Evolutionary conservation across 441 rosid genomes (phyloP), one percentile per base, ranked within the genome.

Genomic region (Eugenia klotzschiana): DNA sequence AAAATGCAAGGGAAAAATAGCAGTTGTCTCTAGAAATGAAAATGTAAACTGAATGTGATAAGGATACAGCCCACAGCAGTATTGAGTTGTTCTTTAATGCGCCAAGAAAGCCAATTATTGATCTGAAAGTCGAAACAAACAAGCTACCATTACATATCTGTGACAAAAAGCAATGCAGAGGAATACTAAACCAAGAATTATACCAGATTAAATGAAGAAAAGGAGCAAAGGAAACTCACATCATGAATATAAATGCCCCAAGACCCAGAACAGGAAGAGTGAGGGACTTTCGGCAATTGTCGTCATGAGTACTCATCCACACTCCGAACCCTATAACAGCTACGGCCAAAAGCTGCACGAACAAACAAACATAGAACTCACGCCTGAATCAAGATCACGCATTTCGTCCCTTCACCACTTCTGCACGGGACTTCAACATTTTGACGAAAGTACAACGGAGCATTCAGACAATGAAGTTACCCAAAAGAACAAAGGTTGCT

Each of bases 1-100:
- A 7, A 51, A 12, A 50, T 3, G 13, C 37, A 79, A n/a, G 37
- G 43, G 33, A 64, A 49, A 40, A 33, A 25, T 53, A 72, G 82
- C 72, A 29, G 77, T 69, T 9, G 46, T 69, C 46, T 20, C 77
- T 69, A 5, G 49, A 69, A 7, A 69, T 16, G 77, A 37, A 37
- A 60, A 64, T 23, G 22, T 52, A 73, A 52, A 49, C 9, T 0
- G n/a, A 16, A 41, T 16, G 9, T 46, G 37, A 18, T 6, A 88
- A 92, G 98, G 98, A 96, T 96, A 96, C 99, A 88, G 95, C 89
- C 98, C 99, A 96, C 84, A 96, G 88, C 79, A 96, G 88, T n/a
- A 90, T 88, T 29, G 94, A 86, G 86, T 87, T 94, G 88, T 91
- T 92, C 92, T 96, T 96, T 91, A 91, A 84, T 16, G 99, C 98